Percentiles rank a stretch among this genome's conserved stretches.
Evolutionary conservation across 2,329 filamentous ascomycete species (phyloP).

Genomic region (Claviceps maximensis): DNA sequence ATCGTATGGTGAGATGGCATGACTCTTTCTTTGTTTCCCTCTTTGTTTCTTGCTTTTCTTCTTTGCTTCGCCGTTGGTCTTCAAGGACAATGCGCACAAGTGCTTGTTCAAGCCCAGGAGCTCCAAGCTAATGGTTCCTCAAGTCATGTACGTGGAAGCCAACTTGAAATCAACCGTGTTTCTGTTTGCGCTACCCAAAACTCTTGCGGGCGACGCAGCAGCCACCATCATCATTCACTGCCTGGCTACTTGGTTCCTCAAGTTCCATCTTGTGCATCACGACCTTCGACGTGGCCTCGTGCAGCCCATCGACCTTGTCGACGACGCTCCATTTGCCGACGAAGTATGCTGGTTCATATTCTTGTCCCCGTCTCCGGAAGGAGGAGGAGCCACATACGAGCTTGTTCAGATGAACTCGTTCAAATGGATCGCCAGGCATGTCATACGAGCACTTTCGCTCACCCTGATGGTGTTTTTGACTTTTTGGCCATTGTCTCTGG

Average conservation of each 20-base stretch:
- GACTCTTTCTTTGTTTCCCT: background rate
- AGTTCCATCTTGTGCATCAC: constrained; percentile 32
- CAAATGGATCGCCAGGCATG: constrained; percentile 15
- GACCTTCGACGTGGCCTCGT: constrained; percentile 32
- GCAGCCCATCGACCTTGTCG: constrained; percentile 32
- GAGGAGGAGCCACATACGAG: background rate
- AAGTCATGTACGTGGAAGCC: constrained; percentile 1
- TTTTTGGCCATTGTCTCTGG: constrained; percentile 30
- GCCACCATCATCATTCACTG: constrained; percentile 39
- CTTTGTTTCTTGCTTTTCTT: background rate
- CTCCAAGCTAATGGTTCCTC: background rate
- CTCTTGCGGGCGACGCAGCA: constrained; percentile 16
- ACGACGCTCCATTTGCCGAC: constrained; percentile 18
- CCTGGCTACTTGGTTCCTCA: constrained; percentile 37
- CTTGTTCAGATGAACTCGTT: background rate
- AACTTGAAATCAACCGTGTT: background rate
- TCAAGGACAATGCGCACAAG: background rate
- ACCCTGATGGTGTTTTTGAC: constrained; percentile 26
- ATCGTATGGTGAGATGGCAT: background rate
- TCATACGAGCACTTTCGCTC: constrained; percentile 15
- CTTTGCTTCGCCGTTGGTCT: too few relatives aligned
- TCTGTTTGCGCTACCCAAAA: background rate
- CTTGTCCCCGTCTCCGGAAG: constrained; percentile 16
- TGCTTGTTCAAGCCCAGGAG: background rate
- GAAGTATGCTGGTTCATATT: constrained; percentile 32